Evolutionary conservation across 257 asterid species (phyloP), one percentile per base, ranked within the genome.

Genomic region (Oldenlandia corymbosa): DNA sequence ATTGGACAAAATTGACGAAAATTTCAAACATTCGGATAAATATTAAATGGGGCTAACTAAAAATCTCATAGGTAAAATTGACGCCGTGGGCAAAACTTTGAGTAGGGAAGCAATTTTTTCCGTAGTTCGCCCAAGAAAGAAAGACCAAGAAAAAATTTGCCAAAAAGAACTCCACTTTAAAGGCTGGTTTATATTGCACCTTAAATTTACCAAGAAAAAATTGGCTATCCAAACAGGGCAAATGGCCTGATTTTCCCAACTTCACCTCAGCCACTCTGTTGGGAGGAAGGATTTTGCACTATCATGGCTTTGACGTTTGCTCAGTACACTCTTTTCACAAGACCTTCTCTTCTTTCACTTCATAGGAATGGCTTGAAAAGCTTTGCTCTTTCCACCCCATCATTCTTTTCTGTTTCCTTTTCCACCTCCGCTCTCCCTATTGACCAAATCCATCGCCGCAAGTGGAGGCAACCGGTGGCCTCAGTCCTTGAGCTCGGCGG

Each of bases 401-500:
- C 74, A 16, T 55, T 80, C 32, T 78, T 76, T 62, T 80, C 81
- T 24, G 43, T 79, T 31, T 62, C 80, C 42, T 73, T 72, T 53
- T 77, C 79, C 43, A 49, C 80, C 14, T 66, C 75, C 13, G 48
- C 62, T 46, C 47, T 32, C 67, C 58, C 76, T 11, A 28, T 71
- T 1, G 78, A 64, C 49, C 66, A 72, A 36, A 6, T 20, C 53
- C 71, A 47, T 60, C 59, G 47, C 53, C 72, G 66, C 46, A 79
- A 66, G 69, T 79, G 71, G 81, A 79, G 66, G 76, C 76, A 64
- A 34, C 80, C 82, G 0, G 66, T 68, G 16, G 68, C 86, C 64
- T 80, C 84, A 41, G 80, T 73, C 73, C 64, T 90, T 28, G 78
- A 89, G 28, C 76, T 81, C 34, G 85, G 80, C 18, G 89, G 93